phyloP scores from a whole-genome alignment of 2,329 filamentous ascomycete genomes.

The Ophiostoma himal-ulmi region DNA sequence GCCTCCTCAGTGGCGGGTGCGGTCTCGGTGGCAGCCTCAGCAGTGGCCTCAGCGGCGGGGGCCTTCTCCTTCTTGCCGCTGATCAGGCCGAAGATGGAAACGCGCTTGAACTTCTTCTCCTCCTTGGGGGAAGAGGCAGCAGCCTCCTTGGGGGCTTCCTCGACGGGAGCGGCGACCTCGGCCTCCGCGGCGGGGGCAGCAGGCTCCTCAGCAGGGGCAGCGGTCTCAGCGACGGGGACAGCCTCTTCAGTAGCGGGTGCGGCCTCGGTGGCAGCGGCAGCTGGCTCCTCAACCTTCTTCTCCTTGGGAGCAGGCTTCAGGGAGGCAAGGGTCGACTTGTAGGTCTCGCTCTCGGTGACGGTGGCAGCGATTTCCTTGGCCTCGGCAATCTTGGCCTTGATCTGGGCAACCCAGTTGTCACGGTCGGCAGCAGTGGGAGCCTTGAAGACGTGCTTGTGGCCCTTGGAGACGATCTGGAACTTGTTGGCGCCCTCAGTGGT shows the following conservation, averaged over 20 bases:
- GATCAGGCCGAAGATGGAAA: constrained; percentile 56
- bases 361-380: constrained; percentile 73
- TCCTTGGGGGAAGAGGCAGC: constrained; percentile 23
- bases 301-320: constrained; percentile 50
- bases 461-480: constrained; percentile 78
- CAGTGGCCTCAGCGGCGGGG: constrained; percentile 38
- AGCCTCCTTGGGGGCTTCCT: constrained; percentile 34
- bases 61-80: constrained; percentile 48
- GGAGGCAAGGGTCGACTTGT: constrained; percentile 79
- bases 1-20: constrained; percentile 34
- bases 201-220: constrained; percentile 24
- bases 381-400: constrained; percentile 77
- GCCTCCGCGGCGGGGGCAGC: constrained; percentile 30
- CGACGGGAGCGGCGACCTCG: constrained; percentile 27
- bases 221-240: constrained; percentile 30
- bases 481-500: constrained; percentile 69
- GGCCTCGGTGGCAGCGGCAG: constrained; percentile 23
- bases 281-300: constrained; percentile 38
- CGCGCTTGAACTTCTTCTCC: constrained; percentile 58
- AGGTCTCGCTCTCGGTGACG: constrained; percentile 72
- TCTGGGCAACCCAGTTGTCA: constrained; percentile 82
- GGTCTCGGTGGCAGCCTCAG: constrained; percentile 30
- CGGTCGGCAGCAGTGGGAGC: constrained; percentile 67
- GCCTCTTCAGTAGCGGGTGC: constrained; percentile 31
- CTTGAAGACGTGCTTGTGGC: constrained; percentile 93